phyloP scores from a whole-genome alignment of 1,284 basidiomycete species.

The Vanrija pseudolonga region DNA sequence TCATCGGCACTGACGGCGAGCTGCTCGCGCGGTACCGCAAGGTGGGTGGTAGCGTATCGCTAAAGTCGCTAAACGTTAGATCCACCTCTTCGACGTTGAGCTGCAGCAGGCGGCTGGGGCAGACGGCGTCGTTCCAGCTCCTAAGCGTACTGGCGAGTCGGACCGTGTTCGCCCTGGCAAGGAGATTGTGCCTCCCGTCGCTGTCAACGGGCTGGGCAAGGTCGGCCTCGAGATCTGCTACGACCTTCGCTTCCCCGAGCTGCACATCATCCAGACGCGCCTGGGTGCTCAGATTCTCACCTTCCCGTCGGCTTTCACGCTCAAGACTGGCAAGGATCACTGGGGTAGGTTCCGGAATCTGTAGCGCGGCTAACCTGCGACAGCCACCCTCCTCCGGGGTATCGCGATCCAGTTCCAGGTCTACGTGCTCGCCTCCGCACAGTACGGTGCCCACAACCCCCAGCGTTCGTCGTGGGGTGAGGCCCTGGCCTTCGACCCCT shows the following conservation, averaged over 20 bases:
- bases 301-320: slow-evolving; percentile 54
- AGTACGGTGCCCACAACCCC: slow-evolving; percentile 38
- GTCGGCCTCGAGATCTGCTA: slow-evolving; percentile 55
- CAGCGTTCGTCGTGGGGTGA: slow-evolving; percentile 39
- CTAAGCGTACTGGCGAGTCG: slow-evolving; percentile 32
- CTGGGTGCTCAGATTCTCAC: slow-evolving; percentile 52
- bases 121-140: slow-evolving; percentile 28
- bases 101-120: slow-evolving; percentile 29
- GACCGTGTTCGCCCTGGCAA: slow-evolving; percentile 45
- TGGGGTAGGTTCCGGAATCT: slow-evolving; percentile 29
- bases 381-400: slow-evolving; percentile 22
- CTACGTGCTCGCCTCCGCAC: slow-evolving; percentile 44
- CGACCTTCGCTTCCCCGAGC: slow-evolving; percentile 55
- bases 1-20: slow-evolving; percentile 49
- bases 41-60: slow-evolving; percentile 17
- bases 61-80: slow-evolving; percentile 16
- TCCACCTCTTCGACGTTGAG: slow-evolving; percentile 56
- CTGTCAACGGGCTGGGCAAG: slow-evolving; percentile 46
- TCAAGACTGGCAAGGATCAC: slow-evolving; percentile 49
- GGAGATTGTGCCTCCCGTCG: slow-evolving; percentile 33
- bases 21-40: slow-evolving; percentile 50
- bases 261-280: slow-evolving; percentile 47
- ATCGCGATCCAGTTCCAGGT: slow-evolving; percentile 41
- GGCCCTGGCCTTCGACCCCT: slow-evolving; percentile 40
- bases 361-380: not conserved